A percentile compares a stretch with the other conserved stretches of the same genome.
phyloP scores from a whole-genome alignment of 2,329 filamentous ascomycete genomes.

The Alternaria metachromatica region DNA sequence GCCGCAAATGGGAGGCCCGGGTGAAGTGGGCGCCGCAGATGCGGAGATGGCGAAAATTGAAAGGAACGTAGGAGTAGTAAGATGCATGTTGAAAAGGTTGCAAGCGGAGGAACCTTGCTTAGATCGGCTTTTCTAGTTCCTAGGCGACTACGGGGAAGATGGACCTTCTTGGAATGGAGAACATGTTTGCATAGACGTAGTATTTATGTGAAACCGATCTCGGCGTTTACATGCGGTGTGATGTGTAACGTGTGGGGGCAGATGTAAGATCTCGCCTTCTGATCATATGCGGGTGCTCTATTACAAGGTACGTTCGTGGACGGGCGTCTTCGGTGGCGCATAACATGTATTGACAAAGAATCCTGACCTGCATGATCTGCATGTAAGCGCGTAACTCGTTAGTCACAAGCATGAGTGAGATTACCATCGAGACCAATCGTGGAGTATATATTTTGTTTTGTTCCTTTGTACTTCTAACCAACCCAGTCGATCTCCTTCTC shows the following conservation, averaged over 20 bases:
- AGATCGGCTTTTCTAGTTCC: not conserved
- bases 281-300: not conserved
- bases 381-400: not conserved
- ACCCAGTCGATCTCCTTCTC: slow-evolving; percentile 47
- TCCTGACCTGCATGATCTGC: not conserved
- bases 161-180: not conserved
- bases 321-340: not conserved
- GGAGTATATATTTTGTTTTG: not conserved
- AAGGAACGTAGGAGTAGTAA: not conserved
- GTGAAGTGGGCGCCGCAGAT: not conserved
- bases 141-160: too few relatives aligned
- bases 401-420: not conserved
- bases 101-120: not conserved
- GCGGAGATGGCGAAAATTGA: not conserved
- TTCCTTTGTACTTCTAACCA: slow-evolving; percentile 39
- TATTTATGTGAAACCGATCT: not conserved
- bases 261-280: not conserved
- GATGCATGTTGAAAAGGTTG: not conserved
- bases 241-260: not conserved
- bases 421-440: rapidly evolving
- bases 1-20: not conserved
- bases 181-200: not conserved
- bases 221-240: not conserved
- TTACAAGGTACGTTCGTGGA: not conserved
- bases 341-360: rapidly evolving